These are phyloP conservation scores for Elsinoe necatrix DNA, from an alignment of 2,329 filamentous ascomycete genomes.

Conservation along the genomic window DNA sequence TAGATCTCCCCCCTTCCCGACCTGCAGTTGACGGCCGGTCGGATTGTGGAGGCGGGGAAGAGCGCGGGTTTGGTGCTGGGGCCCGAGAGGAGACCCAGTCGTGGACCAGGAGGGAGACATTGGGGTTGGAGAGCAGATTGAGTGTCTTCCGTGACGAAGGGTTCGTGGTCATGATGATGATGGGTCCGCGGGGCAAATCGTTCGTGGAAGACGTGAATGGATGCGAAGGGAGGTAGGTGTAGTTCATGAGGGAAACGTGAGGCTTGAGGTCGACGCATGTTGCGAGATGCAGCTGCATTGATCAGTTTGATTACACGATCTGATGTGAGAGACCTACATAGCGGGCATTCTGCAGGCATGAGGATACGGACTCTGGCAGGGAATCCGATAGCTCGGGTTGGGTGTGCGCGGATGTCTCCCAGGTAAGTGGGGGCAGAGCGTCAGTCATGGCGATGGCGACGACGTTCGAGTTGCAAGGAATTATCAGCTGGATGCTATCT, in stretches of 20 bases:
- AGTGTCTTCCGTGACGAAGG: slow-evolving; percentile 68
- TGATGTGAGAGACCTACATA: slow-evolving; percentile 56
- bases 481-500: too few species aligned
- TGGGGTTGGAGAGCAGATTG: slow-evolving; percentile 75
- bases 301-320: slow-evolving; percentile 18
- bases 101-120: slow-evolving; percentile 89
- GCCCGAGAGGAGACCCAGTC: slow-evolving; percentile 95
- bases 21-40: slow-evolving; percentile 27
- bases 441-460: slow-evolving; percentile 24
- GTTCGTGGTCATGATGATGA: slow-evolving; percentile 89
- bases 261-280: slow-evolving; percentile 77
- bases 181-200: slow-evolving; percentile 38
- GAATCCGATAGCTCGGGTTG: slow-evolving; percentile 60
- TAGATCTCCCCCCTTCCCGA: slow-evolving; percentile 45
- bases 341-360: slow-evolving; percentile 86
- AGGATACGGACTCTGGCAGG: slow-evolving; percentile 75
- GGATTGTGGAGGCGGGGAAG: slow-evolving; percentile 26
- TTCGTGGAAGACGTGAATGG: slow-evolving; percentile 51
- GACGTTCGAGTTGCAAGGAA: too few species aligned
- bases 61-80: slow-evolving; percentile 54
- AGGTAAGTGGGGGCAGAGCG: slow-evolving; percentile 25
- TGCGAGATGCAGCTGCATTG: slow-evolving; percentile 75
- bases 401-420: slow-evolving; percentile 54
- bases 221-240: slow-evolving; percentile 70
- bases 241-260: slow-evolving; percentile 97